phyloP scores from a whole-genome alignment of 2,329 filamentous ascomycete species.

The Zymoseptoria brevis region DNA sequence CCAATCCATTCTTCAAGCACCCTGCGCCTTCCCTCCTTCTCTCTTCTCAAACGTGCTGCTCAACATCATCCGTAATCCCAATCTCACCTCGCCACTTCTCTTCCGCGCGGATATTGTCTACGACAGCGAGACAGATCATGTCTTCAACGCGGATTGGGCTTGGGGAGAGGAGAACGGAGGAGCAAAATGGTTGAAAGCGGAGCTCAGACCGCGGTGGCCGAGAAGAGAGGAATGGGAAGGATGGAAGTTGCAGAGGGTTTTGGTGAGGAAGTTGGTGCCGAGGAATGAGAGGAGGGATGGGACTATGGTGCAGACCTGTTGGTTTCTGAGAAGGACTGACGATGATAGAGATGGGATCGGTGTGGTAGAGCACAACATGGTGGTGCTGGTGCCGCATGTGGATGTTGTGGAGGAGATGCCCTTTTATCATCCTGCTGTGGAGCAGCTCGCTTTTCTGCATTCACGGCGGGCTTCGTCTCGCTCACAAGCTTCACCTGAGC shows the following conservation, averaged over 20 bases:
- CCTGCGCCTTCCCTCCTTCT: constrained; percentile 55
- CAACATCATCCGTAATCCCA: constrained; percentile 70
- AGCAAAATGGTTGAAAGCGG: constrained; percentile 39
- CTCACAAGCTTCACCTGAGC: no score
- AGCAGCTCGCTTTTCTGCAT: constrained; percentile 68
- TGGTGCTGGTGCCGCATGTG: constrained; percentile 73
- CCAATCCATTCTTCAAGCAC: constrained; percentile 21
- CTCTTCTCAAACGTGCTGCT: constrained; percentile 61
- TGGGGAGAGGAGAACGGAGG: constrained; percentile 3
- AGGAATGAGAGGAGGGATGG: constrained; percentile 70
- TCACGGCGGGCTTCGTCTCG: constrained; percentile 41
- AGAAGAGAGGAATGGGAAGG: constrained; percentile 10
- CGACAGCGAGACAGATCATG: constrained; percentile 36
- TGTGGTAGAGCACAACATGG: constrained; percentile 42
- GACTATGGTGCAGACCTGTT: constrained; percentile 73
- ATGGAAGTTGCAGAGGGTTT: constrained; percentile 49
- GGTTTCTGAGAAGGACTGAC: constrained; percentile 46
- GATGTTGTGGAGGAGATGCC: constrained; percentile 57
- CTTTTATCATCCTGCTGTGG: constrained; percentile 79
- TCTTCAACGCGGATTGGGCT: constrained; percentile 25
- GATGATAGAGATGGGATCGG: constrained; percentile 7
- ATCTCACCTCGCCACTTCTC: constrained; percentile 68
- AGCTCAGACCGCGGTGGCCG: constrained; percentile 25
- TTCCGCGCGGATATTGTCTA: constrained; percentile 70
- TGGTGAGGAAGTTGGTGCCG: constrained; percentile 73